Conservation (phyloP, 1,284 basidiomycete genomes). For the Puccinia novopanici region DNA sequence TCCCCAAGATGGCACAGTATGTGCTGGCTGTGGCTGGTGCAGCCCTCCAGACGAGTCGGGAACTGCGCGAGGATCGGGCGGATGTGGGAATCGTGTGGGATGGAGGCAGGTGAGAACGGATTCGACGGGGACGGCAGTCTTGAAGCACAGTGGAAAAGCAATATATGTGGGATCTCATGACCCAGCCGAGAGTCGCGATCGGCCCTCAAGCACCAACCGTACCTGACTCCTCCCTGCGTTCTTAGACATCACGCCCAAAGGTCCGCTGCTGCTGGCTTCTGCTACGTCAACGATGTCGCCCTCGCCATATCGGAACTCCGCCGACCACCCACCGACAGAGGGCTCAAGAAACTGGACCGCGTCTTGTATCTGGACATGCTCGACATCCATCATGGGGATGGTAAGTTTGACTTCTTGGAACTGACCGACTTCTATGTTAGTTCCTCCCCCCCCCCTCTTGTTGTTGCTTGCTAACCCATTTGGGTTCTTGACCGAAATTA, state of each 20-base stretch:
- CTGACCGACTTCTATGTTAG: slow-evolving; percentile 51
- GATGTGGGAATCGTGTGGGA: slow-evolving; percentile 79
- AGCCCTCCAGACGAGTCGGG: slow-evolving; percentile 70
- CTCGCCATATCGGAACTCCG: slow-evolving; percentile 66
- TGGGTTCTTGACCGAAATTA: slow-evolving; percentile 57
- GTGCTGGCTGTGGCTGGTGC: slow-evolving; percentile 74
- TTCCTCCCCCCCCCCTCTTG: too few species aligned
- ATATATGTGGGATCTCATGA: background rate
- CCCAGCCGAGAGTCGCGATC: background rate
- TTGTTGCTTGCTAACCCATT: slow-evolving; percentile 53
- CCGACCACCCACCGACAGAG: slow-evolving; percentile 30
- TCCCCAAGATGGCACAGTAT: slow-evolving; percentile 71
- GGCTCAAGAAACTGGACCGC: slow-evolving; percentile 63
- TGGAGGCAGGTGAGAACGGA: slow-evolving; percentile 69
- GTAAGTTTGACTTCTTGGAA: slow-evolving; percentile 63
- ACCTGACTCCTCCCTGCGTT: background rate
- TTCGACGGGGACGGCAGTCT: background rate
- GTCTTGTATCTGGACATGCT: slow-evolving; percentile 82
- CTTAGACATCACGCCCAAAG: slow-evolving; percentile 75
- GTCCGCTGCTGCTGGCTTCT: slow-evolving; percentile 78
- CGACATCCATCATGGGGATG: slow-evolving; percentile 88
- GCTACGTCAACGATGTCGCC: slow-evolving; percentile 87
- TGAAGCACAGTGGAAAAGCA: slow-evolving; percentile 51
- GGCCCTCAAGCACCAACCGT: background rate
- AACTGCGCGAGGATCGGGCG: slow-evolving; percentile 65